A percentile compares a stretch with the other conserved stretches of the same genome.
These are phyloP conservation scores for Amphibolis antarctica DNA, from an alignment of 106 monocot genomes.

Conservation along the genomic window DNA sequence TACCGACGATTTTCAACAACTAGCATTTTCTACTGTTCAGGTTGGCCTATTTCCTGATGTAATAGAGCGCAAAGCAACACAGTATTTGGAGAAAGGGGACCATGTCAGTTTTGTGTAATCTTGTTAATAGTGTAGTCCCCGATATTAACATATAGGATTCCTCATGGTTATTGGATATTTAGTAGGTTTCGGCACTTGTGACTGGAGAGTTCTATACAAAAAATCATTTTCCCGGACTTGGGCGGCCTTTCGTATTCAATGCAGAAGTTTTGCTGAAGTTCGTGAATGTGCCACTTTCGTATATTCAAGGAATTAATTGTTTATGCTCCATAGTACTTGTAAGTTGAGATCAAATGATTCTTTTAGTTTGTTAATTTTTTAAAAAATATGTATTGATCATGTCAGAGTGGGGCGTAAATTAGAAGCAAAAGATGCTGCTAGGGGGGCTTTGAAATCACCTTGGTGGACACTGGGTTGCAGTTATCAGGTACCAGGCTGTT, in stretches of 20 bases:
- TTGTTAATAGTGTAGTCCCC: neutral
- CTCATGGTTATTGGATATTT: neutral
- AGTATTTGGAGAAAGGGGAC: conserved; percentile 76
- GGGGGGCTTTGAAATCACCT: conserved; percentile 84
- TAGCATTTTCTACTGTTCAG: conserved; percentile 27
- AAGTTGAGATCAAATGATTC: too few relatives aligned
- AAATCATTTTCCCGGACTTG: conserved; percentile 95
- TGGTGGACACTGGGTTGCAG: conserved; percentile 94
- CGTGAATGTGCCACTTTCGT: conserved; percentile 11
- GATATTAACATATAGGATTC: neutral
- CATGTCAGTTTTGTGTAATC: conserved; percentile 23
- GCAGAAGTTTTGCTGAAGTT: conserved; percentile 90
- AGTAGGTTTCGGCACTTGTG: conserved; percentile 75
- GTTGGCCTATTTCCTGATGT: conserved; percentile 96
- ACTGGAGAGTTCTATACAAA: conserved; percentile 96
- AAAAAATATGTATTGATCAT: neutral
- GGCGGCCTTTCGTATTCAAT: conserved; percentile 79
- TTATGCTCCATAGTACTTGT: neutral
- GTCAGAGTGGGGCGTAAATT: conserved; percentile 66
- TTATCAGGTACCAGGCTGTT: conserved; percentile 49
- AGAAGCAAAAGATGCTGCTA: conserved; percentile 92
- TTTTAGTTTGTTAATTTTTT: too few relatives aligned
- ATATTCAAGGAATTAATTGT: neutral
- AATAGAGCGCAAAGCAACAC: conserved; percentile 59
- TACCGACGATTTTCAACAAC: neutral